Evolutionary conservation across 371 early-diverging fungal species (phyloP).

Genomic region (Mucor velutinosus): DNA sequence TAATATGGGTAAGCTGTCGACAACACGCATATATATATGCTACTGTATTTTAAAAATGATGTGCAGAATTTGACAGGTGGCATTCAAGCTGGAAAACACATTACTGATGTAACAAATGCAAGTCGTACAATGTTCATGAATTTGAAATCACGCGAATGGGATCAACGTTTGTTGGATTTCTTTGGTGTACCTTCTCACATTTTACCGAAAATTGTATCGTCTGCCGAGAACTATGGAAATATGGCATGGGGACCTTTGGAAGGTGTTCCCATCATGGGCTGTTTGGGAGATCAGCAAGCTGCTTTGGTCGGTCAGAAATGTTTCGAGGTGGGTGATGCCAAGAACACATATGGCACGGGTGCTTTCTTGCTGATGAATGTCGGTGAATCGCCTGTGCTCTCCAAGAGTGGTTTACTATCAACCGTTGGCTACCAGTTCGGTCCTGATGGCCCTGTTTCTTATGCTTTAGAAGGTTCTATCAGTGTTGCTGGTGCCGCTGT

Average conservation of each 20-base stretch:
- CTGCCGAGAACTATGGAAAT: slow-evolving; percentile 78
- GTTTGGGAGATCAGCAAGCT: slow-evolving; percentile 97
- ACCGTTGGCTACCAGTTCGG: slow-evolving; percentile 94
- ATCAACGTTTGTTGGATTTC: slow-evolving; percentile 63
- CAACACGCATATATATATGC: neutral
- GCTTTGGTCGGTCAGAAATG: slow-evolving; percentile 96
- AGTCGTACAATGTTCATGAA: slow-evolving; percentile 92
- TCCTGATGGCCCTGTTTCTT: slow-evolving; percentile 67
- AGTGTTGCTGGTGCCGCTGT: slow-evolving; percentile 94
- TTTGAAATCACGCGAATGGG: slow-evolving; percentile 78
- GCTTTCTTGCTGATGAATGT: slow-evolving; percentile 96
- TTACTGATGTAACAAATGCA: slow-evolving; percentile 93
- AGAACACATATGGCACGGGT: slow-evolving; percentile 97
- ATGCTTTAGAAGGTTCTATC: slow-evolving; percentile 95
- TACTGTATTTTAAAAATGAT: neutral
- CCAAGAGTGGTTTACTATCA: slow-evolving; percentile 85
- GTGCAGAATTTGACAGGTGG: slow-evolving; percentile 76
- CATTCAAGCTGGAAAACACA: slow-evolving; percentile 66
- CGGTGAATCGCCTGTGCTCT: slow-evolving; percentile 76
- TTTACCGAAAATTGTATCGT: slow-evolving; percentile 82
- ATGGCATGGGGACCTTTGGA: slow-evolving; percentile 62
- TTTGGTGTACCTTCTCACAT: slow-evolving; percentile 64
- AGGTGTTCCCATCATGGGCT: slow-evolving; percentile 79
- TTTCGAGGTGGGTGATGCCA: slow-evolving; percentile 84
- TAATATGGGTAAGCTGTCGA: slow-evolving; percentile 65